Evolutionary conservation across 805 yeast species (phyloP).

Genomic region (Deakozyma indianensis): DNA sequence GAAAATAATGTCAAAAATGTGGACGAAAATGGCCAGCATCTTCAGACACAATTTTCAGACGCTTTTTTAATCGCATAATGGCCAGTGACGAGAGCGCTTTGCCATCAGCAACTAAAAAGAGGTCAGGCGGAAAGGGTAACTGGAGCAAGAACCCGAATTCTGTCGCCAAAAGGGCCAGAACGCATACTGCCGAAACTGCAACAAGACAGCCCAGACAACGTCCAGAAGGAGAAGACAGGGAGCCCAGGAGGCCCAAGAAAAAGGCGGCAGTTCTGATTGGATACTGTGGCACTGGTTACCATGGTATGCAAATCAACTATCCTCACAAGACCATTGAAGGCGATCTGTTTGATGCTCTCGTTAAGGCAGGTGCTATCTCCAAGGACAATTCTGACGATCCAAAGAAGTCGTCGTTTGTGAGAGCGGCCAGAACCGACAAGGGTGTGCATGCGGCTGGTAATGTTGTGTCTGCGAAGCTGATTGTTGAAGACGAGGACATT

Average conservation of each 20-base stretch:
- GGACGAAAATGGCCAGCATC: too few relatives aligned
- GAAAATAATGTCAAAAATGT: too few relatives aligned
- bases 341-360: constrained; percentile 70
- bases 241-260: constrained; percentile 39
- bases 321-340: constrained; percentile 84
- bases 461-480: constrained; percentile 69
- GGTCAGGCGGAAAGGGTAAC: background rate
- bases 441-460: constrained; percentile 98
- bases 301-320: constrained; percentile 90
- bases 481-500: constrained; percentile 67
- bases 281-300: constrained; percentile 92
- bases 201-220: constrained; percentile 13
- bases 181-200: constrained; percentile 2
- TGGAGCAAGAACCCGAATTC: background rate
- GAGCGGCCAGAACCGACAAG: constrained; percentile 66
- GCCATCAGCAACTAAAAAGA: background rate
- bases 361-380: constrained; percentile 77
- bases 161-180: background rate
- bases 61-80: background rate
- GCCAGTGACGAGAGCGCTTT: background rate
- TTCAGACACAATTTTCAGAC: constrained; percentile 5
- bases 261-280: constrained; percentile 87
- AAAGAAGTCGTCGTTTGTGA: constrained; percentile 65
- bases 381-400: constrained; percentile 77
- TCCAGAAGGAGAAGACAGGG: constrained; percentile 14